Evolutionary conservation across 352 stramenopile species (phyloP), one percentile per base, ranked within the genome.

Genomic region (Phytophthora capsici): DNA sequence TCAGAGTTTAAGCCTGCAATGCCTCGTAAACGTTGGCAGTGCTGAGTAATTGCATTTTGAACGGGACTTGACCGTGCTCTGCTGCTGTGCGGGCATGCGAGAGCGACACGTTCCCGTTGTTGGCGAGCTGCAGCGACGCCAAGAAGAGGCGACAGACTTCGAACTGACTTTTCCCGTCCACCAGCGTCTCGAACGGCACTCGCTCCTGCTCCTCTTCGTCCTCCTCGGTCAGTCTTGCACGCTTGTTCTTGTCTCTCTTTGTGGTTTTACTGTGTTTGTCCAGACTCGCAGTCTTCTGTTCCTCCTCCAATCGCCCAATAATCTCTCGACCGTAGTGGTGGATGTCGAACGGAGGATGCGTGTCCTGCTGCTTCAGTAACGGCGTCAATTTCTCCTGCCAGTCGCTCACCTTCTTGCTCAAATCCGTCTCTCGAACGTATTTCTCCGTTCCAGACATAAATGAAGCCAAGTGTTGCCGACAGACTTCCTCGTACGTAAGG

Each of bases 111-210:
- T 96, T 96, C 6, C 91, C 91, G 45, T 78, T 96, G 71, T 97
- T 97, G 16, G 91, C 90, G 17, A 98, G 84, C 77, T 98, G 92
- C 45, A 98, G 68, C 10, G 88, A 96, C 14, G 92, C 90, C 40
- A 98, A 75, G 63, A 98, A 98, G 62, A 95, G 78, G 1, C 92
- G 91, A 65, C 88, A 96, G 2, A 98, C 89, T 54, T 98, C 80
- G 47, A 82, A 94, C 51, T 75, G 71, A 40, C 63, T 77, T 47
- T 84, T 79, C 19, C 82, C 81, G 20, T 64, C 57, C 30, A 89
- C 83, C 57, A 94, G 64, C 6, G 72, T 69, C 22, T 77, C 77
- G 57, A 94, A 94, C 20, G 76, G 56, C 32, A 93, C 69, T 8
- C 47, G 34, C 3, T 78, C 68, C 1, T 50, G 37, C 0, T 66